Evolutionary conservation across 257 asterid genomes (phyloP), one percentile per base, ranked within the genome.

Genomic region (Fraxinus americana): DNA sequence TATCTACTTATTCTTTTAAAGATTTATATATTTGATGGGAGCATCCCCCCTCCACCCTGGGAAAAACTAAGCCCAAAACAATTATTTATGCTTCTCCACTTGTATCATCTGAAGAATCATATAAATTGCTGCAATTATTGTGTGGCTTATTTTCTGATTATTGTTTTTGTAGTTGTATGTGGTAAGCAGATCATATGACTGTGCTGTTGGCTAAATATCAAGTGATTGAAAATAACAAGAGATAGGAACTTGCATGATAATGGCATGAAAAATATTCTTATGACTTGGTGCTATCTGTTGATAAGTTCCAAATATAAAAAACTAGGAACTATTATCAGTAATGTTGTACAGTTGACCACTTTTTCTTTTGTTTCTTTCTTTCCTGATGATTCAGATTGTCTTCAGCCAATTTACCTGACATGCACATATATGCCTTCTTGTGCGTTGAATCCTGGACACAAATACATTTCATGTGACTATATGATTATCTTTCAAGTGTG

Each of bases 21-120:
- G 45, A 71, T 73, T 57, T 74, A 67, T 63, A 32, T 13, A 72
- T 79, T n/a, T 71, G 68, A n/a, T 73, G 48, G 61, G 79, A 65
- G 52, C 63, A 69, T 23, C 59, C 36, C 45, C 66, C 25, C 25
- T 45, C 66, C 73, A 70, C 65, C 43, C 36, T 65, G 70, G 45
- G 25, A 19, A 54, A 54, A 19, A 68, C n/a, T 67, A 17, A 5
- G 35, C 75, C 75, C 39, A 1, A 19, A 9, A 61, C 41, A 32
- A 69, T 13, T 48, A 3, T 5, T 54, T 32, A 23, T 41, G 12
- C 30, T 71, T 54, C 41, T 57, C 54, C 52, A 41, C 34, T 61
- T 41, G 72, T 41, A 39, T 78, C 23, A 39, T n/a, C 68, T 78
- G 9, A 36, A 19, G 30, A 45, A 38, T 38, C 67, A 8, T 7